Base-by-base conservation (phyloP, 2,329 filamentous ascomycete species). In the Cytospora paraplurivora region DNA sequence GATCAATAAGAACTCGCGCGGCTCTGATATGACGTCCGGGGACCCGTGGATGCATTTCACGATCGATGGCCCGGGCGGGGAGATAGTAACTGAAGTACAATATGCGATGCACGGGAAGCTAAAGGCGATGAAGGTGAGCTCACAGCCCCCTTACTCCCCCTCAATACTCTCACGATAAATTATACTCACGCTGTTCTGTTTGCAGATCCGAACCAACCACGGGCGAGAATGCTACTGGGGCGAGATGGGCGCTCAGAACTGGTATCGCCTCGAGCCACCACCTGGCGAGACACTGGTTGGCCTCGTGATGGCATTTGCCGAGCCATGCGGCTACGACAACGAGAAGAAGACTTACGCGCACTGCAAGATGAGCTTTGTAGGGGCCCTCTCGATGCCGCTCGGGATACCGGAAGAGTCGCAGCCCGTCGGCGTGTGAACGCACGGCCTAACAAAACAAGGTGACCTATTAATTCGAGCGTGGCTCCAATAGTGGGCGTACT, bases 361-460 rank as follows among this genome's bases (percentile, higher is more conserved):
- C 13, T 33, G 27, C 7, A 47, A 33, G 2, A 38, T 53, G 49
- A 21, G 2, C 17, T 21, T n/a, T 33, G 21, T 59, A 13, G 57
- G 6, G 12, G 57, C 34, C 15, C 35, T 59, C 15, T 59, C 57
- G 17, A 59, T 52, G 57, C 21, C 3, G 11, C 57, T 59, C n/a
- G 35, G 27, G 10, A 4, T 35, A 17, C 8, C 15, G 2, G 51
- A 53, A n/a, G 44, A 47, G n/a, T 21, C n/a, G 44, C 44, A 47
- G 44, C 3, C 44, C 21, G n/a, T 19, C 44, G 44, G 10, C 12
- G 1, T 4, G n/a, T 47, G 10, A 47, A 7, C 11, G 12, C n/a
- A 47, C 10, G 7, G n/a, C 44, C n/a, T 10, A 7, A 47, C 7
- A 19, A 7, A 7, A 47, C 7, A 19, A 7, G 6, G 5, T 44